Percentiles rank a stretch among this genome's conserved stretches.
These are phyloP conservation scores for Phaeolepiota aurea DNA, from an alignment of 768 basidiomycete genomes.

Conservation along the genomic window DNA sequence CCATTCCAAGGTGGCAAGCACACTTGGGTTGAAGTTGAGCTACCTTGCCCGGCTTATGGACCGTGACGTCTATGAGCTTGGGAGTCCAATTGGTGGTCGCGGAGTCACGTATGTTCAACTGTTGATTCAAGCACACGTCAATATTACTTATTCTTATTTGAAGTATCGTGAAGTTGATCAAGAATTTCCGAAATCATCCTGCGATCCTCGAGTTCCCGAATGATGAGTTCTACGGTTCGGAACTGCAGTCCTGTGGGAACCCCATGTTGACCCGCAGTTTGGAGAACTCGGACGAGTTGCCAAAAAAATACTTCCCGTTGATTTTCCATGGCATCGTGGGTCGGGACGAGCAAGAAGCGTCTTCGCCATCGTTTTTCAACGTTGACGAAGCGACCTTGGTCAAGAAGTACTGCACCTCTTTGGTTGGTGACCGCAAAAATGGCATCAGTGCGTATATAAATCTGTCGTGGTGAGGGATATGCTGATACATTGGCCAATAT, in stretches of 20 bases:
- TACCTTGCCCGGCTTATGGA: conserved; percentile 45
- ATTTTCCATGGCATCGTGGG: conserved; percentile 50
- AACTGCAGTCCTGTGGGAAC: conserved; percentile 40
- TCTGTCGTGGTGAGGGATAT: background rate
- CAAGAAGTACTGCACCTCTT: conserved; percentile 32
- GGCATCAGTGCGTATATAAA: conserved; percentile 28
- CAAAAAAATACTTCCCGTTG: conserved; percentile 39
- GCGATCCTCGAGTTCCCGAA: conserved; percentile 52
- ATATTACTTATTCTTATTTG: background rate
- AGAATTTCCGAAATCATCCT: conserved; percentile 51
- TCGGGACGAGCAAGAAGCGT: conserved; percentile 43
- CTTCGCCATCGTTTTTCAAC: conserved; percentile 61
- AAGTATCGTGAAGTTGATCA: conserved; percentile 47
- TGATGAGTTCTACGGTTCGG: conserved; percentile 44
- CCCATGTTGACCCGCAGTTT: conserved; percentile 28
- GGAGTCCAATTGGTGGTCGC: conserved; percentile 17
- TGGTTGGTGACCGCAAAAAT: conserved; percentile 26
- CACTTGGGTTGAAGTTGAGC: conserved; percentile 42
- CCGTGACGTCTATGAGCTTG: conserved; percentile 24
- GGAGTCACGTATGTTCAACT: conserved; percentile 25
- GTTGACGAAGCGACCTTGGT: conserved; percentile 43
- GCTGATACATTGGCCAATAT: background rate
- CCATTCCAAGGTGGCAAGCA: conserved; percentile 33
- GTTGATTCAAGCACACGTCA: background rate
- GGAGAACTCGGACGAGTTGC: conserved; percentile 27